A percentile compares a stretch with the other conserved stretches of the same genome.
Evolutionary conservation across 768 basidiomycete genomes (phyloP).

Genomic region (Leccinum fibrillosum): DNA sequence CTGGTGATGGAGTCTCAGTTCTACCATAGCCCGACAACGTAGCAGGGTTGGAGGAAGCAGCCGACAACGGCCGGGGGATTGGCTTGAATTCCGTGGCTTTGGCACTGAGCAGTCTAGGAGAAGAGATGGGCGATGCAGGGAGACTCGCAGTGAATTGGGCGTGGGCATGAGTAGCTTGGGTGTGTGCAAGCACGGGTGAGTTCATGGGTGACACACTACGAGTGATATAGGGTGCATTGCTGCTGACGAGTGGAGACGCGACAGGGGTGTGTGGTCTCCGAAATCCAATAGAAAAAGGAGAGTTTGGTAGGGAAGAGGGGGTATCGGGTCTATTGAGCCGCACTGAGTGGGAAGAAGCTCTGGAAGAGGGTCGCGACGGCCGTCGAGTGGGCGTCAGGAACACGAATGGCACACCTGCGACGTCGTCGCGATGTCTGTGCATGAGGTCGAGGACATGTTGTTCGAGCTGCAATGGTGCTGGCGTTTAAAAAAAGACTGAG

Average conservation of each 20-base stretch:
- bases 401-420: conserved; percentile 77
- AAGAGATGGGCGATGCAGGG: conserved; percentile 80
- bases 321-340: conserved; percentile 75
- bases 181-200: conserved; percentile 62
- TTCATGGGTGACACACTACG: conserved; percentile 55
- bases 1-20: conserved; percentile 83
- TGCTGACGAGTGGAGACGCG: conserved; percentile 70
- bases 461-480: conserved; percentile 55
- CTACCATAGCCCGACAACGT: conserved; percentile 46
- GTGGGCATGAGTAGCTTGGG: conserved; percentile 51
- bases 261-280: conserved; percentile 78
- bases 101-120: conserved; percentile 82
- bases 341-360: conserved; percentile 68
- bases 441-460: conserved; percentile 90
- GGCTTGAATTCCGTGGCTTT: conserved; percentile 91
- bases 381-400: conserved; percentile 78
- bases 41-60: conserved; percentile 56
- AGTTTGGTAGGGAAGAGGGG: conserved; percentile 69
- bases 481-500: conserved; percentile 9
- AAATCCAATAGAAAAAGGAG: conserved; percentile 72
- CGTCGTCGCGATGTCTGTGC: conserved; percentile 91
- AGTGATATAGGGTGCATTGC: conserved; percentile 53
- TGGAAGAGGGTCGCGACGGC: conserved; percentile 78
- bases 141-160: conserved; percentile 76
- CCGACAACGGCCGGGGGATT: conserved; percentile 74